phyloP scores from a whole-genome alignment of 2,329 filamentous ascomycete species.

The Penicillium sp. region DNA sequence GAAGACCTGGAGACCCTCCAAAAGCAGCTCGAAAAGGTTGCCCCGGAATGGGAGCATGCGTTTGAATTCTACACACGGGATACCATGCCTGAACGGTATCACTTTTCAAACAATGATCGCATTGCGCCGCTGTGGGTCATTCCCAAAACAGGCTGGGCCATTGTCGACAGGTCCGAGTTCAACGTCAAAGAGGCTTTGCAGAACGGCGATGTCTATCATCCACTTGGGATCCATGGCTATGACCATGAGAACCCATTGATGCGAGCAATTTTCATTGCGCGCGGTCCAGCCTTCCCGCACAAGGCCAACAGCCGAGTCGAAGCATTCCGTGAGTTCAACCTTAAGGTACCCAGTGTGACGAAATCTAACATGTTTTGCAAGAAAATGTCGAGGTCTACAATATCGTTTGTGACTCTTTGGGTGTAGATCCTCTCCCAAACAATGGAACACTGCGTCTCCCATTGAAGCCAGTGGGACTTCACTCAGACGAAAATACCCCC shows the following conservation, averaged over 20 bases:
- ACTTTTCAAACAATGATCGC: constrained; percentile 82
- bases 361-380: constrained; percentile 37
- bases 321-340: constrained; percentile 72
- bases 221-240: constrained; percentile 87
- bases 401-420: constrained; percentile 85
- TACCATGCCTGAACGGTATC: constrained; percentile 89
- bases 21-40: constrained; percentile 56
- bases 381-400: constrained; percentile 97
- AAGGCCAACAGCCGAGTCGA: constrained; percentile 76
- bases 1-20: constrained; percentile 69
- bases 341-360: not conserved
- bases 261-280: constrained; percentile 91
- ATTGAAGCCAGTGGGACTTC: constrained; percentile 47
- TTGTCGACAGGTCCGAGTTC: constrained; percentile 79
- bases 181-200: constrained; percentile 68
- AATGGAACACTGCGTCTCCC: constrained; percentile 74
- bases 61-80: constrained; percentile 84
- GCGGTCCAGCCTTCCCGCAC: constrained; percentile 90
- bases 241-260: constrained; percentile 94
- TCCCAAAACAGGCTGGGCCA: constrained; percentile 88
- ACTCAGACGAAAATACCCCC: constrained; percentile 43
- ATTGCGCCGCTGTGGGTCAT: constrained; percentile 96
- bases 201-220: constrained; percentile 70
- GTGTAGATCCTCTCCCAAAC: constrained; percentile 72
- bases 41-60: constrained; percentile 59